phyloP scores from a whole-genome alignment of 345 rosid genomes.

The Noccaea bulbosa region DNA sequence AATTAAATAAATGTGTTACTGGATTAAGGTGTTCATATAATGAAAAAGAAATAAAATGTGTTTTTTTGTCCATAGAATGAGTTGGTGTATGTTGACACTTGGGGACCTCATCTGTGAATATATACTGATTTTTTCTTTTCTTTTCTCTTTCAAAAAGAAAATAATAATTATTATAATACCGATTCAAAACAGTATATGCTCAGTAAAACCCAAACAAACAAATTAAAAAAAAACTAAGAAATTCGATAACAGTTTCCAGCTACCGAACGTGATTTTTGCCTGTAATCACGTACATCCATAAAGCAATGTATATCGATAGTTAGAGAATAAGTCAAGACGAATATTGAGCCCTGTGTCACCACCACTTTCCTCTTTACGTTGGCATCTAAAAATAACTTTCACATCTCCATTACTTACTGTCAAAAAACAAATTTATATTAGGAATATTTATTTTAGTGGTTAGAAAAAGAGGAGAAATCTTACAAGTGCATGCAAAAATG shows the following conservation, averaged over 20 bases:
- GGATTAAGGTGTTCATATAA: background rate
- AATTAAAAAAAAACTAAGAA: background rate
- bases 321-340: constrained; percentile 39
- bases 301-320: constrained; percentile 40
- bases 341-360: constrained; percentile 39
- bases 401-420: background rate
- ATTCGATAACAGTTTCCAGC: constrained; percentile 33
- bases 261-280: constrained; percentile 38
- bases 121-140: background rate
- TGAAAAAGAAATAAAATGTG: background rate
- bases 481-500: constrained; percentile 29
- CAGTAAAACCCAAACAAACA: background rate
- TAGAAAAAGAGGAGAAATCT: background rate
- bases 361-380: constrained; percentile 1
- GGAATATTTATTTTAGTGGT: background rate
- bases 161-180: background rate
- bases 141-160: background rate
- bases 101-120: background rate
- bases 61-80: background rate
- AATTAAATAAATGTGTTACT: background rate
- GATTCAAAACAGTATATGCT: constrained; percentile 29
- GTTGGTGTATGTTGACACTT: background rate
- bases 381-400: constrained; percentile 40
- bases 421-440: background rate
- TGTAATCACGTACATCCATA: constrained; percentile 47